These are phyloP conservation scores for Xylariaceae sp. DNA, from an alignment of 2,329 filamentous ascomycete species.

Conservation along the genomic window DNA sequence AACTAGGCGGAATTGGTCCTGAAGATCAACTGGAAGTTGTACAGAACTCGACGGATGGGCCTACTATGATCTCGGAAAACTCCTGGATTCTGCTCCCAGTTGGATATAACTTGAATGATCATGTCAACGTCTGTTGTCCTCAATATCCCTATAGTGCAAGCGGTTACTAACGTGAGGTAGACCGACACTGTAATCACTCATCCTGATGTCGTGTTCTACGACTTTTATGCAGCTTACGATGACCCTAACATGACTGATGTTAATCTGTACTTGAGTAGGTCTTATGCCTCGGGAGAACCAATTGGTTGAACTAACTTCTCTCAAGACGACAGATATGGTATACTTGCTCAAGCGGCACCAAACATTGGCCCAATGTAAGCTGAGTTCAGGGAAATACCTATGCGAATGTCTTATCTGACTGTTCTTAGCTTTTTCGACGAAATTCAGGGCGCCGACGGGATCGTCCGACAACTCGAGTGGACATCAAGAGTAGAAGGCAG, in stretches of 20 bases:
- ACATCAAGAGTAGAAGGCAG: conserved; percentile 60
- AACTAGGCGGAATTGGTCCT: conserved; percentile 55
- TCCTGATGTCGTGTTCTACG: conserved; percentile 51
- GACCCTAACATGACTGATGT: conserved; percentile 43
- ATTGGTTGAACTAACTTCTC: conserved; percentile 1
- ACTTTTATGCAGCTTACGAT: conserved; percentile 60
- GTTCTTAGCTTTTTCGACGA: conserved; percentile 50
- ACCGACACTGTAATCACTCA: conserved; percentile 46
- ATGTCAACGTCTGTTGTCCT: conserved; percentile 40
- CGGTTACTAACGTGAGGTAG: conserved; percentile 25
- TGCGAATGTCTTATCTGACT: conserved; percentile 5
- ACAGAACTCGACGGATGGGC: conserved; percentile 45
- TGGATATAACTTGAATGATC: conserved; percentile 56
- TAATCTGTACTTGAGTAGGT: conserved; percentile 41
- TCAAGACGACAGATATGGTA: conserved; percentile 47
- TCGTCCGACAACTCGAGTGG: conserved; percentile 61
- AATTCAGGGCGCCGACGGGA: conserved; percentile 53
- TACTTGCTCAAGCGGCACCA: conserved; percentile 60
- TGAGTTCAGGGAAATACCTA: background rate
- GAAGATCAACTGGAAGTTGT: conserved; percentile 54
- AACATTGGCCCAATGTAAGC: conserved; percentile 58
- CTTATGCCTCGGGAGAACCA: background rate
- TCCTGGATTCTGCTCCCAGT: conserved; percentile 58
- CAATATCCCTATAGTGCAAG: background rate
- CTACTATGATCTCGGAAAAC: conserved; percentile 46